Evolutionary conservation across 192 early-diverging fungal species (phyloP).

Genomic region (Dissophora globulifera): DNA sequence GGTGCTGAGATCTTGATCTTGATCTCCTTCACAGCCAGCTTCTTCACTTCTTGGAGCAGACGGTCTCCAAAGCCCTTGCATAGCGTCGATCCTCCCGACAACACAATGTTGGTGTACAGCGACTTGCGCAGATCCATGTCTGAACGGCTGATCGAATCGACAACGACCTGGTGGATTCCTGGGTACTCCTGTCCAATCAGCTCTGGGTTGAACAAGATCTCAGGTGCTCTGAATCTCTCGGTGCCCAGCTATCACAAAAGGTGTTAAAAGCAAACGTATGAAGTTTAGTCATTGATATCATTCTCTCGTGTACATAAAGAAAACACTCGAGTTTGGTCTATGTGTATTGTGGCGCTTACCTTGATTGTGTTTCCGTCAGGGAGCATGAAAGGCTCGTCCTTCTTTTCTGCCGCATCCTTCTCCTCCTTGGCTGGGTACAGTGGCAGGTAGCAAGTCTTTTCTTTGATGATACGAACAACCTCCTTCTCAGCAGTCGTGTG

Average conservation of each 20-base stretch:
- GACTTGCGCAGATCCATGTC: constrained; percentile 94
- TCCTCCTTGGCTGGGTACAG: constrained; percentile 92
- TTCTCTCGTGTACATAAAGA: too few species aligned
- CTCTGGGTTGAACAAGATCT: constrained; percentile 96
- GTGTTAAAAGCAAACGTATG: too few species aligned
- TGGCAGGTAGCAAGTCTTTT: constrained; percentile 95
- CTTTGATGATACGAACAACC: constrained; percentile 95
- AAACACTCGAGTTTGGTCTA: neutral
- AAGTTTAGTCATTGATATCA: too few species aligned
- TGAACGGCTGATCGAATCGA: constrained; percentile 91
- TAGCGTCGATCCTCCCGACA: constrained; percentile 98
- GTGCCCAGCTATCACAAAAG: constrained; percentile 70
- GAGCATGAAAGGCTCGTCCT: constrained; percentile 81
- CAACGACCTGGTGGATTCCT: constrained; percentile 93
- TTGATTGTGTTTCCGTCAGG: constrained; percentile 89
- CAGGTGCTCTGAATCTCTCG: constrained; percentile 94
- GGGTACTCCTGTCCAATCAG: constrained; percentile 92
- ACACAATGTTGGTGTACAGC: constrained; percentile 90
- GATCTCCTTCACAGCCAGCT: constrained; percentile 89
- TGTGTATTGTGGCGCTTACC: constrained; percentile 50
- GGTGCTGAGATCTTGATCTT: constrained; percentile 98
- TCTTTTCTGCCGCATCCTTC: constrained; percentile 84
- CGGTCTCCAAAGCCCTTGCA: constrained; percentile 93
- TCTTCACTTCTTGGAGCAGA: constrained; percentile 89
- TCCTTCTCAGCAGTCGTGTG: constrained; percentile 95